phyloP scores from a whole-genome alignment of 257 asterid species.

The Gentiana straminea region DNA sequence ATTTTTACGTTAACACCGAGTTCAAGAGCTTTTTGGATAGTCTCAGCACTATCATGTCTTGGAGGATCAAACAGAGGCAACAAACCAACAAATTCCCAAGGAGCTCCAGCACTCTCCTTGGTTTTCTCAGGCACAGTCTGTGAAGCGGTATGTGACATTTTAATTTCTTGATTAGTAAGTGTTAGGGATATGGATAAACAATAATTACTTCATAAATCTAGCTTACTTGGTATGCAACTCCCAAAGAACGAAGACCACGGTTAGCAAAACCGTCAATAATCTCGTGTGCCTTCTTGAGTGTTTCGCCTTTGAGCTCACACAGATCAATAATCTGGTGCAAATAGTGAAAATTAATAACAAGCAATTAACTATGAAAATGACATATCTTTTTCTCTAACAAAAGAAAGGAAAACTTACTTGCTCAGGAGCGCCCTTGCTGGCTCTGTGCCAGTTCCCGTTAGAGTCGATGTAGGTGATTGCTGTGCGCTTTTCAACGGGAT shows the following conservation, averaged over 20 bases:
- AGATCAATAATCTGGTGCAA: slow-evolving; percentile 60
- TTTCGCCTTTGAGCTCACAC: slow-evolving; percentile 50
- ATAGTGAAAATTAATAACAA: background rate
- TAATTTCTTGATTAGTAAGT: background rate
- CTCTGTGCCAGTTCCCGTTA: slow-evolving; percentile 58
- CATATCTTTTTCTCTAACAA: background rate
- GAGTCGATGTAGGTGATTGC: slow-evolving; percentile 67
- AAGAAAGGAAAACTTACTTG: slow-evolving; percentile 32
- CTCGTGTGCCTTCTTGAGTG: slow-evolving; percentile 42
- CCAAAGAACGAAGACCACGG: slow-evolving; percentile 88
- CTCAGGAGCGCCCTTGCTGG: slow-evolving; percentile 95
- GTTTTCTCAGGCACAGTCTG: slow-evolving; percentile 57
- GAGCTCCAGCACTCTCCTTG: slow-evolving; percentile 53
- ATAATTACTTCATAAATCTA: background rate
- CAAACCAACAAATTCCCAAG: slow-evolving; percentile 81
- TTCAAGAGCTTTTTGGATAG: slow-evolving; percentile 69
- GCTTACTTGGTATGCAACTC: slow-evolving; percentile 58
- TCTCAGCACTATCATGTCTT: slow-evolving; percentile 91
- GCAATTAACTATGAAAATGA: background rate
- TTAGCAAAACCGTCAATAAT: slow-evolving; percentile 66
- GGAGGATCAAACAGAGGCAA: slow-evolving; percentile 91
- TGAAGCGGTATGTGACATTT: background rate
- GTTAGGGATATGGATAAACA: background rate
- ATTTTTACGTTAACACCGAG: slow-evolving; percentile 91
- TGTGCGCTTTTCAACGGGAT: slow-evolving; percentile 82